Percentiles rank a stretch among this genome's conserved stretches.
Evolutionary conservation across 1,284 basidiomycete species (phyloP).

Genomic region (Neotropicomus parvogracilis): DNA sequence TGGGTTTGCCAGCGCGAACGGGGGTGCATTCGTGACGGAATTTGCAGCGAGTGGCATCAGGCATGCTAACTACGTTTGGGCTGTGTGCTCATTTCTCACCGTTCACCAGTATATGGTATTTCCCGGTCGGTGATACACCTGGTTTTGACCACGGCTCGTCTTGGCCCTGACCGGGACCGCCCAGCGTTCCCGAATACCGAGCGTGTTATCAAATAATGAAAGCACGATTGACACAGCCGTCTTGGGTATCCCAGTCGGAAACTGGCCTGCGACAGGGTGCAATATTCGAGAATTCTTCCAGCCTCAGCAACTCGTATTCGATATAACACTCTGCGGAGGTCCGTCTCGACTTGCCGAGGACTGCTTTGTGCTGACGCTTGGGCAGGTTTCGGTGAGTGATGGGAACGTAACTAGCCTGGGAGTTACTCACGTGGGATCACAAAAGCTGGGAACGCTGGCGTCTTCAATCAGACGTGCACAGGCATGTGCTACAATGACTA

Average conservation of each 20-base stretch:
- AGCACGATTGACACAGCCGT: conserved; percentile 58
- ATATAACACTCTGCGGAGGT: conserved; percentile 71
- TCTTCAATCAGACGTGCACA: conserved; percentile 63
- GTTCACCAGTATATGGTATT: conserved; percentile 68
- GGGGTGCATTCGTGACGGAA: conserved; percentile 73
- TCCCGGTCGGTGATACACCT: conserved; percentile 41
- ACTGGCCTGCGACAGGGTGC: conserved; percentile 63
- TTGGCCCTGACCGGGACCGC: conserved; percentile 8
- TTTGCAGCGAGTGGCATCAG: conserved; percentile 61
- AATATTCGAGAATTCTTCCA: conserved; percentile 58
- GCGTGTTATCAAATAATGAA: conserved; percentile 48
- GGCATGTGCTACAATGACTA: conserved; percentile 71
- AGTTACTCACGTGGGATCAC: not conserved
- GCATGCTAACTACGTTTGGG: conserved; percentile 37
- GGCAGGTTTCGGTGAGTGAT: conserved; percentile 42
- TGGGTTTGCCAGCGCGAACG: conserved; percentile 59
- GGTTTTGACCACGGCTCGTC: not conserved
- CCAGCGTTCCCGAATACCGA: conserved; percentile 57
- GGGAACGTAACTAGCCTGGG: not conserved
- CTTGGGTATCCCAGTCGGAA: conserved; percentile 66
- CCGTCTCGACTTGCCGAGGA: conserved; percentile 3
- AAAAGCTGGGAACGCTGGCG: conserved; percentile 43
- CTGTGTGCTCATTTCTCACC: not conserved
- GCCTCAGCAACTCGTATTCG: conserved; percentile 65
- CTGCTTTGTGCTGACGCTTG: conserved; percentile 6